Percentiles rank a stretch among this genome's conserved stretches.
Evolutionary conservation across 495 filamentous ascomycete genomes (phyloP).

Genomic region (Aspergillus nanangensis): DNA sequence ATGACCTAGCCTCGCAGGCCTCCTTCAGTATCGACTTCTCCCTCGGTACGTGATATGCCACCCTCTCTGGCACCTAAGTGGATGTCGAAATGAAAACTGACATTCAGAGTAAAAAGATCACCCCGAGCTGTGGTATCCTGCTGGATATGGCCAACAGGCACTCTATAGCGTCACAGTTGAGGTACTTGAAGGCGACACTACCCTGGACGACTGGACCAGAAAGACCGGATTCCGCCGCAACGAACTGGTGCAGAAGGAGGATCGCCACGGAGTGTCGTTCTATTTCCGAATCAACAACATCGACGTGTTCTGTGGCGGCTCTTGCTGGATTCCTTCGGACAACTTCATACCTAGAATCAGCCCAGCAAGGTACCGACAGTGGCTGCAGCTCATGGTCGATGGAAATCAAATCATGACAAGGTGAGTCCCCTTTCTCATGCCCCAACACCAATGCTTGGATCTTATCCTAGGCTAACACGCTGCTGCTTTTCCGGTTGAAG

Average conservation of each 20-base stretch:
- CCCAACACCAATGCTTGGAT: constrained; percentile 16
- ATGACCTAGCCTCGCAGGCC: constrained; percentile 41
- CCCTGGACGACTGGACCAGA: constrained; percentile 48
- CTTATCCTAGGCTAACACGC: too few relatives aligned
- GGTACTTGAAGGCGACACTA: too few relatives aligned
- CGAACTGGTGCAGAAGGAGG: constrained; percentile 64
- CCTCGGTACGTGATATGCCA: constrained; percentile 52
- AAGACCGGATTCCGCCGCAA: constrained; percentile 44
- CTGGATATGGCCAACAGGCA: constrained; percentile 70
- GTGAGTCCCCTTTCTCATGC: constrained; percentile 25
- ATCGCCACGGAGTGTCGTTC: constrained; percentile 73
- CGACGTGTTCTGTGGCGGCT: constrained; percentile 82
- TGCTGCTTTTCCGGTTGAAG: too few relatives aligned
- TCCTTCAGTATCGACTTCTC: constrained; percentile 47
- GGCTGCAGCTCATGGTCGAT: constrained; percentile 63
- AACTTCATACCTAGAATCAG: constrained; percentile 68
- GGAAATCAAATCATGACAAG: constrained; percentile 70
- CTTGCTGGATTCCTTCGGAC: constrained; percentile 87
- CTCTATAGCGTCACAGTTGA: constrained; percentile 71
- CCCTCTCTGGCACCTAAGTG: too few relatives aligned
- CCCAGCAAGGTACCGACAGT: constrained; percentile 62
- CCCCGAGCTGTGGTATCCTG: constrained; percentile 77
- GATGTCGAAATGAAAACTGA: too few relatives aligned
- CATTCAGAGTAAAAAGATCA: too few relatives aligned
- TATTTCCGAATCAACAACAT: constrained; percentile 81